Percentiles rank a stretch among this genome's conserved stretches.
Conservation (phyloP, 495 filamentous ascomycete species). For the Beverwykella pulmonaria region DNA sequence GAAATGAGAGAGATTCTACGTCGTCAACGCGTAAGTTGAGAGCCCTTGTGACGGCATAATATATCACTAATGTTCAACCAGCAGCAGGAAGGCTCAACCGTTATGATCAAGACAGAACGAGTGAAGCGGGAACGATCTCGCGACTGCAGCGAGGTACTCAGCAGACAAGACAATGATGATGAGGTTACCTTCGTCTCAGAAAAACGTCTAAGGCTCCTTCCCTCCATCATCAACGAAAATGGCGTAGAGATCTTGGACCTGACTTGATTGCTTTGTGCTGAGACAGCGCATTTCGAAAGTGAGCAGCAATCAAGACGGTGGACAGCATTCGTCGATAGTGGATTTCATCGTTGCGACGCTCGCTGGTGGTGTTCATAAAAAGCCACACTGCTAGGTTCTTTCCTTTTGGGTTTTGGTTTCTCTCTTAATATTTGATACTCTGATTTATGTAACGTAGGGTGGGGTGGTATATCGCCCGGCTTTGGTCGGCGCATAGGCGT, state of each 20-base stretch:
- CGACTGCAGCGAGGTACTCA: not conserved
- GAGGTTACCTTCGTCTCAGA: conserved; percentile 20
- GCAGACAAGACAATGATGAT: not conserved
- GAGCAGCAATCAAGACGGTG: too few relatives aligned
- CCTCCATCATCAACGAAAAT: conserved; percentile 3
- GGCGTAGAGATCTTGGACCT: conserved; percentile 15
- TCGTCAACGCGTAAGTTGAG: conserved; percentile 15
- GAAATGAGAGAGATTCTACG: conserved; percentile 24
- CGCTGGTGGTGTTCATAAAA: too few relatives aligned
- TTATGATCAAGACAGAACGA: conserved; percentile 5
- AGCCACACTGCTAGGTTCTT: too few relatives aligned
- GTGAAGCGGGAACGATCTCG: conserved; percentile 23
- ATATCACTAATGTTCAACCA: not conserved
- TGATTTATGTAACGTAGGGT: too few relatives aligned
- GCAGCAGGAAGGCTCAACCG: not conserved
- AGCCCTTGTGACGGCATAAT: not conserved
- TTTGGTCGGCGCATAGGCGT: too few relatives aligned
- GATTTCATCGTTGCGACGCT: too few relatives aligned
- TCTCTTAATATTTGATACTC: too few relatives aligned
- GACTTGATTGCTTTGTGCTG: conserved; percentile 2
- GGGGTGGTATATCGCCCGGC: too few relatives aligned
- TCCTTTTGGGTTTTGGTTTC: too few relatives aligned
- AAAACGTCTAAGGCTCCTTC: conserved; percentile 9
- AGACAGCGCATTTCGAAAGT: too few relatives aligned
- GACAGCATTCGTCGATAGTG: too few relatives aligned